These are phyloP conservation scores for Russula olivacea DNA, from an alignment of 768 basidiomycete species.

Conservation along the genomic window DNA sequence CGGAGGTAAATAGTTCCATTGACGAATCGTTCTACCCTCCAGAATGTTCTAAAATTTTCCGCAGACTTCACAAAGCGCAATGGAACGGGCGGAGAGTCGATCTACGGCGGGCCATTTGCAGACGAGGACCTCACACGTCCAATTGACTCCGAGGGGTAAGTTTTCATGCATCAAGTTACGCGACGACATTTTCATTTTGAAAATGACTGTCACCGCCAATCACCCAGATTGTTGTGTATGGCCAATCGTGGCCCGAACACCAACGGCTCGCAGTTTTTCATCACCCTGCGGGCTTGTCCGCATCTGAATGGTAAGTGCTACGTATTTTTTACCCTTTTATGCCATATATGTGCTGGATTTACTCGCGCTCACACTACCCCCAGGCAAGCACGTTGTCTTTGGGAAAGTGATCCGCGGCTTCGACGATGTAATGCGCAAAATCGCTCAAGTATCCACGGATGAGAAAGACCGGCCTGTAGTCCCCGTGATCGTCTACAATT, in stretches of 20 bases:
- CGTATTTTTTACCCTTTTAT: constrained; percentile 29
- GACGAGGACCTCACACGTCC: constrained; percentile 69
- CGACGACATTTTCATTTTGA: not conserved
- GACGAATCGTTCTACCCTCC: not conserved
- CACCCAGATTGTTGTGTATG: constrained; percentile 72
- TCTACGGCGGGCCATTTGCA: constrained; percentile 67
- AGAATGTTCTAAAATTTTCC: not conserved
- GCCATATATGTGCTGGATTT: constrained; percentile 34
- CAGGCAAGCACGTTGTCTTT: constrained; percentile 57
- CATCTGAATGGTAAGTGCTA: constrained; percentile 61
- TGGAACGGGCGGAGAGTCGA: constrained; percentile 76
- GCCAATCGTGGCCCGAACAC: constrained; percentile 82
- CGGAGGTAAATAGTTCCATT: constrained; percentile 47
- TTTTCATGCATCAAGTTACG: not conserved
- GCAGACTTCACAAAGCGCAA: constrained; percentile 74
- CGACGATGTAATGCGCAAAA: constrained; percentile 50
- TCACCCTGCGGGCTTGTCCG: constrained; percentile 69
- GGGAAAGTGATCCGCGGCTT: constrained; percentile 52
- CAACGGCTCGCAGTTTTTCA: constrained; percentile 83
- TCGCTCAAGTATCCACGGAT: constrained; percentile 64
- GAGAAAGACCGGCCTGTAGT: constrained; percentile 65
- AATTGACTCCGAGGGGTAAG: constrained; percentile 57
- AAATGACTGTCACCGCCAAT: not conserved
- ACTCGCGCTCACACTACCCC: constrained; percentile 13
- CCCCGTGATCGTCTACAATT: constrained; percentile 65